These are phyloP conservation scores for Marasmius fiardii DNA, from an alignment of 1,284 basidiomycete genomes.

Conservation along the genomic window DNA sequence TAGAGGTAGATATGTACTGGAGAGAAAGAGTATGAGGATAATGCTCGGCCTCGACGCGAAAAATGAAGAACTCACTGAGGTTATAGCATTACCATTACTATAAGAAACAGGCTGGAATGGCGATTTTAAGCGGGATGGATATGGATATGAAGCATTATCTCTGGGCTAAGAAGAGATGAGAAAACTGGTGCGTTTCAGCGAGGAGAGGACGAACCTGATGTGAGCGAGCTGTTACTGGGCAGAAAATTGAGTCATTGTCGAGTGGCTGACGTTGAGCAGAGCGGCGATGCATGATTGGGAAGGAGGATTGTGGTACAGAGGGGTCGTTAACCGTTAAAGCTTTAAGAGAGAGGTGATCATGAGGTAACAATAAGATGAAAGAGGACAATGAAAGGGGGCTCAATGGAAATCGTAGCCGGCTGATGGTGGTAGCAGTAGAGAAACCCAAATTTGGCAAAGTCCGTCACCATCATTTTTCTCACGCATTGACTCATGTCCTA, in stretches of 20 bases:
- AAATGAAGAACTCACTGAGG: neutral
- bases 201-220: constrained; percentile 2
- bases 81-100: neutral
- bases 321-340: neutral
- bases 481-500: neutral
- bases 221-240: neutral
- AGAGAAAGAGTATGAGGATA: neutral
- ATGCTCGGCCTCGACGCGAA: neutral
- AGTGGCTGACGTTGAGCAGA: neutral
- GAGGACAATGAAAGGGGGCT: neutral
- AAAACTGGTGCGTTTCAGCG: neutral
- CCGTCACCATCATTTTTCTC: neutral
- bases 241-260: neutral
- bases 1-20: neutral
- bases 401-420: too few relatives aligned
- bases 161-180: neutral
- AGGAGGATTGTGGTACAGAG: neutral
- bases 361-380: constrained; percentile 4
- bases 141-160: neutral
- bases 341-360: constrained; percentile 1
- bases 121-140: constrained; percentile 2
- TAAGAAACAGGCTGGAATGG: constrained; percentile 9
- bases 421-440: neutral
- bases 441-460: neutral
- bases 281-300: neutral